phyloP scores from a whole-genome alignment of 1,139 yeast genomes.

The Debaryomyces udenii region DNA sequence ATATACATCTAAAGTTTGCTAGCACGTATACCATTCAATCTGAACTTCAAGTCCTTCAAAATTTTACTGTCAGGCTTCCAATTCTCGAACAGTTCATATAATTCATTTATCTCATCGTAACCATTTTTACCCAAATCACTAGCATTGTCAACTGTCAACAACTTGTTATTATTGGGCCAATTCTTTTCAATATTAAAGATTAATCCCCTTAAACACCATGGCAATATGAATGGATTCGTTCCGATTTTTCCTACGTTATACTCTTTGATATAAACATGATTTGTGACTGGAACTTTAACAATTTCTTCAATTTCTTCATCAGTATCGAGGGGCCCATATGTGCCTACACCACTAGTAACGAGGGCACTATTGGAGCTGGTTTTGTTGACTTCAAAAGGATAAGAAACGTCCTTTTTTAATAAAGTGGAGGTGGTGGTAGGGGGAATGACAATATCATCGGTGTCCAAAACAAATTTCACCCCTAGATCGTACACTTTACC shows the following conservation, averaged over 20 bases:
- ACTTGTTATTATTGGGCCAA: slow-evolving; percentile 43
- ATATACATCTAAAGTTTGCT: slow-evolving; percentile 31
- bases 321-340: slow-evolving; percentile 18
- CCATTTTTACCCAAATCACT: slow-evolving; percentile 38
- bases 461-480: slow-evolving; percentile 71
- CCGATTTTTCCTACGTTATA: slow-evolving; percentile 65
- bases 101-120: slow-evolving; percentile 56
- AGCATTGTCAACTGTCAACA: slow-evolving; percentile 29
- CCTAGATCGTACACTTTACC: slow-evolving; percentile 84
- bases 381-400: slow-evolving; percentile 9
- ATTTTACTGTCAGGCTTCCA: slow-evolving; percentile 89
- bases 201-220: slow-evolving; percentile 91
- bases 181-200: slow-evolving; percentile 64
- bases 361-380: slow-evolving; percentile 14
- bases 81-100: slow-evolving; percentile 70
- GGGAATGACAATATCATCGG: slow-evolving; percentile 60
- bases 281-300: slow-evolving; percentile 33
- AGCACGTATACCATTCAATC: slow-evolving; percentile 72
- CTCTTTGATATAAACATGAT: slow-evolving; percentile 60
- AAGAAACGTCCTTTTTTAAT: slow-evolving; percentile 15
- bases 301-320: slow-evolving; percentile 17
- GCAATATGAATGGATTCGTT: slow-evolving; percentile 79
- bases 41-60: slow-evolving; percentile 78
- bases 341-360: slow-evolving; percentile 27
- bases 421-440: slow-evolving; percentile 17